A percentile compares a stretch with the other conserved stretches of the same genome.
Evolutionary conservation across 768 basidiomycete species (phyloP).

Genomic region (Naganishia vaughanmartiniae): DNA sequence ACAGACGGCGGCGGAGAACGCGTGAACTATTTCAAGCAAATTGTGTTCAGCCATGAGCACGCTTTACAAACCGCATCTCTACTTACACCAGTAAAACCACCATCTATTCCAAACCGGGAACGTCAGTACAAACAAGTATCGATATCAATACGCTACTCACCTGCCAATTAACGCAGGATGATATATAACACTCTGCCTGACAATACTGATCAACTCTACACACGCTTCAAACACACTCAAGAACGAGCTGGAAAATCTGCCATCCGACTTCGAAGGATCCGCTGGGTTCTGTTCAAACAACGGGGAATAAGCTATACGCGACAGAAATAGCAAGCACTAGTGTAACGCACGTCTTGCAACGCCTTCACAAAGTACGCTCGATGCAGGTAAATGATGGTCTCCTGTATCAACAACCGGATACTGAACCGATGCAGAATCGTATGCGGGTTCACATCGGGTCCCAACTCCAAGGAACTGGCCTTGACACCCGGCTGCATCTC

Average conservation of each 20-base stretch:
- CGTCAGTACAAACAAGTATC: not conserved
- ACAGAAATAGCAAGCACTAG: not conserved
- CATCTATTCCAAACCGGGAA: constrained; percentile 31
- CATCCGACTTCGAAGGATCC: constrained; percentile 41
- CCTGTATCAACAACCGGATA: constrained; percentile 45
- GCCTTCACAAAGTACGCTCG: constrained; percentile 47
- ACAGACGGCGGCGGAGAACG: constrained; percentile 48
- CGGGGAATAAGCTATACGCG: not conserved
- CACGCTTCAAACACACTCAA: constrained; percentile 45
- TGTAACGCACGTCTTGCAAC: constrained; percentile 35
- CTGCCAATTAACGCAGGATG: constrained; percentile 47
- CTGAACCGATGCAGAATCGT: constrained; percentile 45
- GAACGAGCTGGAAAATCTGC: constrained; percentile 34
- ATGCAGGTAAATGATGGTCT: constrained; percentile 46
- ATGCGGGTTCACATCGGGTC: constrained; percentile 45
- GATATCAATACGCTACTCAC: constrained; percentile 13
- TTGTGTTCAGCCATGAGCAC: not conserved
- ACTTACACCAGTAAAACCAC: constrained; percentile 27
- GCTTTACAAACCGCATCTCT: not conserved
- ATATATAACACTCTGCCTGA: constrained; percentile 47
- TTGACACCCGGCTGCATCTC: constrained; percentile 38
- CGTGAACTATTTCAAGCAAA: constrained; percentile 38
- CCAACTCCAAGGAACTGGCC: constrained; percentile 41
- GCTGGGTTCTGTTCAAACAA: constrained; percentile 32
- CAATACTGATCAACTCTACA: constrained; percentile 48